Conservation (phyloP, 768 basidiomycete genomes). For the Leccinum sublutescens region DNA sequence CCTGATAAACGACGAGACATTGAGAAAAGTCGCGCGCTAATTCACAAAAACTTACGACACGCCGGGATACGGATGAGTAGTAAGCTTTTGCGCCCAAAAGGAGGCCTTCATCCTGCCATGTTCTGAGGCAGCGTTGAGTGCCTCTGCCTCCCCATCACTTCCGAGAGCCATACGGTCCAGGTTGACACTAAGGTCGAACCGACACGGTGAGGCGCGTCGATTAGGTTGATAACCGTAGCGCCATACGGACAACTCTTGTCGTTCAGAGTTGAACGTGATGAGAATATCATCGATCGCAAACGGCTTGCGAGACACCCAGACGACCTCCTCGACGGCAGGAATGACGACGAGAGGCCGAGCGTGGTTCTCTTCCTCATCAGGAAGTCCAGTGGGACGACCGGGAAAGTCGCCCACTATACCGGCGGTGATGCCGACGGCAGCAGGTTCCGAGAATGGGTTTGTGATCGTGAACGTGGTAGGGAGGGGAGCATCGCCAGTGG, state of each 20-base stretch:
- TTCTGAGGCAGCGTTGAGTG: slow-evolving; percentile 42
- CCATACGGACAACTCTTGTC: slow-evolving; percentile 61
- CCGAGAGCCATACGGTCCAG: slow-evolving; percentile 70
- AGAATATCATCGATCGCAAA: slow-evolving; percentile 47
- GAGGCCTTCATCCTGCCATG: slow-evolving; percentile 67
- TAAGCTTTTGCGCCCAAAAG: slow-evolving; percentile 69
- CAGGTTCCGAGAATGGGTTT: slow-evolving; percentile 72
- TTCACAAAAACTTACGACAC: slow-evolving; percentile 46
- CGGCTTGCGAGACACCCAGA: slow-evolving; percentile 54
- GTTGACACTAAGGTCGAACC: slow-evolving; percentile 57
- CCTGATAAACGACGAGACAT: slow-evolving; percentile 12
- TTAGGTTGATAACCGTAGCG: slow-evolving; percentile 59
- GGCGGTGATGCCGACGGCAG: slow-evolving; percentile 64
- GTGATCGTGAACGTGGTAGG: slow-evolving; percentile 81
- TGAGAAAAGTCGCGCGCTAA: not conserved
- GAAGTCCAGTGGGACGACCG: slow-evolving; percentile 37
- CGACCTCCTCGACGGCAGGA: slow-evolving; percentile 61
- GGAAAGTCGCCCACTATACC: slow-evolving; percentile 51
- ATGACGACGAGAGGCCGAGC: slow-evolving; percentile 53
- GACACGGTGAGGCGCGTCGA: slow-evolving; percentile 43
- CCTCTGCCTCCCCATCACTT: slow-evolving; percentile 45
- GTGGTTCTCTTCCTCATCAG: slow-evolving; percentile 54
- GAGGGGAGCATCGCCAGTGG: slow-evolving; percentile 65
- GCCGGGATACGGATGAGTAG: slow-evolving; percentile 45
- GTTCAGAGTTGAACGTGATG: slow-evolving; percentile 58